A percentile compares a stretch with the other conserved stretches of the same genome.
phyloP scores from a whole-genome alignment of 352 stramenopile genomes.

The Pythium phragmiticola region DNA sequence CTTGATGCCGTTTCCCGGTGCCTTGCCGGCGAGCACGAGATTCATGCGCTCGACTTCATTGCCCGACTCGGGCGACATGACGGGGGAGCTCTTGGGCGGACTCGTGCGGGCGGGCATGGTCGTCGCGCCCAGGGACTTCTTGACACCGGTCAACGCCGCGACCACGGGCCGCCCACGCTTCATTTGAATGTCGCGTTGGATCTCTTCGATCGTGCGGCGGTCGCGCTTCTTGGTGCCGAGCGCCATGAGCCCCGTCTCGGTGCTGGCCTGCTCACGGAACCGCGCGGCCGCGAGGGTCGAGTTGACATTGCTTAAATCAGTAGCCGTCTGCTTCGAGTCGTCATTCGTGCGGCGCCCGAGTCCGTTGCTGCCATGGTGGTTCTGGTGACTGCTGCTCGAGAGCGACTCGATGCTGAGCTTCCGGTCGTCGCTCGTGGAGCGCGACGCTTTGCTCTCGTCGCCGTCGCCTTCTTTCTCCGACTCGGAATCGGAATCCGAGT shows the following conservation, averaged over 20 bases:
- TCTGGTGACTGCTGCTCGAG: background rate
- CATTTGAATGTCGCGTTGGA: constrained; percentile 75
- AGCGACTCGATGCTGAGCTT: constrained; percentile 45
- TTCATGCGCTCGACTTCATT: constrained; percentile 31
- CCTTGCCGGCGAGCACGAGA: constrained; percentile 19
- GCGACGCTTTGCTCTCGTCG: constrained; percentile 8
- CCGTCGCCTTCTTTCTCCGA: constrained; percentile 39
- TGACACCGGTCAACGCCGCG: constrained; percentile 12
- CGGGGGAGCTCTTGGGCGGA: constrained; percentile 60
- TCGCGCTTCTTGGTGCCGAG: constrained; percentile 84
- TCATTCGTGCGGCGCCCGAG: constrained; percentile 11
- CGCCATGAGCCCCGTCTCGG: constrained; percentile 59
- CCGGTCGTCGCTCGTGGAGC: constrained; percentile 23
- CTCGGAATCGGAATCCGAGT: constrained; percentile 75
- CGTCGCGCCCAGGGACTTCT: constrained; percentile 30
- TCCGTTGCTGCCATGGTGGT: constrained; percentile 14
- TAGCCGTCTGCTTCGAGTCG: constrained; percentile 9
- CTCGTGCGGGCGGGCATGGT: constrained; percentile 38
- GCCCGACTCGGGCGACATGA: constrained; percentile 61
- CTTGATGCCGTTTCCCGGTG: constrained; percentile 31
- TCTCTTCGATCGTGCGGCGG: constrained; percentile 86
- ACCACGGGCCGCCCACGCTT: constrained; percentile 35
- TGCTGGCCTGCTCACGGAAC: constrained; percentile 58
- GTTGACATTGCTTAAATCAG: constrained; percentile 68
- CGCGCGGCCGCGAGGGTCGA: constrained; percentile 61